These are phyloP conservation scores for Xylaria bambusicola DNA, from an alignment of 495 filamentous ascomycete genomes.

Conservation along the genomic window DNA sequence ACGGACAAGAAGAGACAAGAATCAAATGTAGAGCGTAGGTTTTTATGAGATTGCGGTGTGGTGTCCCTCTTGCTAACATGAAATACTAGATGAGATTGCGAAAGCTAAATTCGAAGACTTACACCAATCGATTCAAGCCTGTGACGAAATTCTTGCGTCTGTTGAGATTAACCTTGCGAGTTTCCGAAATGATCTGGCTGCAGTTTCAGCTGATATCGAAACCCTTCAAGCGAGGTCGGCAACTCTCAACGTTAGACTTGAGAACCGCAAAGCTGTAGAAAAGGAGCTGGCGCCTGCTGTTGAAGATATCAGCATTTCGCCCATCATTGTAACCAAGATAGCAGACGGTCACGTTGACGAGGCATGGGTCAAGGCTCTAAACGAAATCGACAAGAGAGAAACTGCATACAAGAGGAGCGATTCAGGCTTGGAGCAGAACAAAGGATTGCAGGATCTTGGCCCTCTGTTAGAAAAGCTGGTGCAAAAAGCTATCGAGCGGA, in stretches of 20 bases:
- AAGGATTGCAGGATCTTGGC: slow-evolving; percentile 78
- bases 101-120: slow-evolving; percentile 89
- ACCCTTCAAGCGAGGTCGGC: slow-evolving; percentile 83
- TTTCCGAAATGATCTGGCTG: slow-evolving; percentile 88
- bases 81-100: slow-evolving; percentile 70
- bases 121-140: slow-evolving; percentile 83
- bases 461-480: slow-evolving; percentile 82
- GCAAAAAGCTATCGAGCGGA: slow-evolving; percentile 89
- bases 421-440: slow-evolving; percentile 62
- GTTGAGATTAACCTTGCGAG: slow-evolving; percentile 89
- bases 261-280: slow-evolving; percentile 88
- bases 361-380: slow-evolving; percentile 79
- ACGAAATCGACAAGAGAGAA: slow-evolving; percentile 79
- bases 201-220: slow-evolving; percentile 93
- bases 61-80: slow-evolving; percentile 13
- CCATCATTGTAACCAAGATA: slow-evolving; percentile 76
- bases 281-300: slow-evolving; percentile 85
- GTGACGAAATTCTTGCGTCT: slow-evolving; percentile 89
- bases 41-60: slow-evolving; percentile 2
- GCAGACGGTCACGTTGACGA: slow-evolving; percentile 89
- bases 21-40: slow-evolving; percentile 75
- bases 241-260: slow-evolving; percentile 79
- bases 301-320: slow-evolving; percentile 87
- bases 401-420: slow-evolving; percentile 67
- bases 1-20: slow-evolving; percentile 61